A percentile compares a stretch with the other conserved stretches of the same genome.
These are phyloP conservation scores for Guadua angustifolia DNA, from an alignment of 176 grass and related monocot genomes.

Conservation along the genomic window DNA sequence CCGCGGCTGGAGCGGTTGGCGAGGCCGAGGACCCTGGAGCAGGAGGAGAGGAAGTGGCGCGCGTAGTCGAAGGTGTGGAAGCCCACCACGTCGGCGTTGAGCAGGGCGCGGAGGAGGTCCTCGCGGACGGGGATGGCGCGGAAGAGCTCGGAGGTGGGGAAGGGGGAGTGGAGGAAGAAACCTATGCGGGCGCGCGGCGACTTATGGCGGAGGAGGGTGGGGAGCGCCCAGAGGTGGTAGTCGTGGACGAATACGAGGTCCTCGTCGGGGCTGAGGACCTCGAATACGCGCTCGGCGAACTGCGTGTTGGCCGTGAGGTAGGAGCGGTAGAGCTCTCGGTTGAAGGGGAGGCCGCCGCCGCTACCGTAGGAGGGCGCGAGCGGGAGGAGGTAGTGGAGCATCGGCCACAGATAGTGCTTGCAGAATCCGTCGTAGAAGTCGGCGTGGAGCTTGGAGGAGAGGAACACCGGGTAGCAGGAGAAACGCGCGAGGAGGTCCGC, in stretches of 20 bases:
- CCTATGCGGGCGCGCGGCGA: conserved; percentile 46
- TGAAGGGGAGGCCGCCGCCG: conserved; percentile 42
- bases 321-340: conserved; percentile 19
- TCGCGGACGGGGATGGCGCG: conserved; percentile 59
- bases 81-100: conserved; percentile 71
- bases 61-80: conserved; percentile 73
- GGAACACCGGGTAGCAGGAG: conserved; percentile 54
- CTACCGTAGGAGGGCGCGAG: conserved; percentile 35
- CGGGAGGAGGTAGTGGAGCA: conserved; percentile 56
- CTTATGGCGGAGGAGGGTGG: conserved; percentile 58
- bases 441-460: conserved; percentile 51
- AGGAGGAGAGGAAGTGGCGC: conserved; percentile 64
- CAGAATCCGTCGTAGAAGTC: conserved; percentile 68
- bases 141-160: conserved; percentile 64
- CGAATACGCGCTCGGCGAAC: conserved; percentile 58
- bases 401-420: conserved; percentile 70
- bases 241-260: conserved; percentile 64
- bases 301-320: conserved; percentile 58
- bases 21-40: conserved; percentile 54
- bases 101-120: conserved; percentile 63
- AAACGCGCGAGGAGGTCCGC: conserved; percentile 41
- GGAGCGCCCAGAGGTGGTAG: conserved; percentile 62
- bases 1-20: conserved; percentile 48
- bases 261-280: conserved; percentile 52
- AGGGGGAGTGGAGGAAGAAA: conserved; percentile 73